Evolutionary conservation across 176 grass and related monocot genomes (phyloP), one percentile per base, ranked within the genome.

Genomic region (Miscanthus lutarioriparius): DNA sequence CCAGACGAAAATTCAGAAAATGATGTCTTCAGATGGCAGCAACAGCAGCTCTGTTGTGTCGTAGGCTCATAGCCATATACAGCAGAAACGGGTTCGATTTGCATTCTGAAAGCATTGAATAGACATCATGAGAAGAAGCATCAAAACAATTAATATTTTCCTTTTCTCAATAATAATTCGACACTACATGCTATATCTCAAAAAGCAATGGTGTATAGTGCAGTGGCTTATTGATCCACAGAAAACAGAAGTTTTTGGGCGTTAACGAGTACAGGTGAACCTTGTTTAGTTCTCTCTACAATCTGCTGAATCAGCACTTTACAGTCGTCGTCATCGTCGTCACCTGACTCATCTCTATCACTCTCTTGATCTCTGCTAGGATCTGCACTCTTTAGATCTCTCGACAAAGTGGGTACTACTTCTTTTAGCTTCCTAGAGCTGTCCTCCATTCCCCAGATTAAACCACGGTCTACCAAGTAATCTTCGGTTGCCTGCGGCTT

Each of bases 281-380:
- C 93, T 83, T 96, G 87, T 79, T 85, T 98, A 75, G 93, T 95
- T 90, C 89, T 92, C 85, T 98, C 96, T 78, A 98, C 59, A 90
- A 98, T 93, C 72, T 94, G 93, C 71, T 95, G 81, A 59, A 98
- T 92, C 53, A 98, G 81, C 64, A 88, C 37, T 62, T 85, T 85
- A 85, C 85, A 86, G 77, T 89, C 82, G 0, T 86, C 64, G 8
- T 84, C 77, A 1, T 91, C 78, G 2, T 72, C 70, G 8, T 90
- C 77, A 8, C 81, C 67, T 61, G 86, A 84, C 3, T 63, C 49
- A 10, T 68, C 80, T 36, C 32, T 54, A 11, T 86, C 74, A 8
- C 65, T 79, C 9, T 91, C 87, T 7, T 58, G 53, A 82, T 68
- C 23, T 64, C 35, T 82, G 47, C 74, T 79, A 67, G 63, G 48